Base-by-base conservation (phyloP, 140 eudicot genomes). In the Flaveria floridana region DNA sequence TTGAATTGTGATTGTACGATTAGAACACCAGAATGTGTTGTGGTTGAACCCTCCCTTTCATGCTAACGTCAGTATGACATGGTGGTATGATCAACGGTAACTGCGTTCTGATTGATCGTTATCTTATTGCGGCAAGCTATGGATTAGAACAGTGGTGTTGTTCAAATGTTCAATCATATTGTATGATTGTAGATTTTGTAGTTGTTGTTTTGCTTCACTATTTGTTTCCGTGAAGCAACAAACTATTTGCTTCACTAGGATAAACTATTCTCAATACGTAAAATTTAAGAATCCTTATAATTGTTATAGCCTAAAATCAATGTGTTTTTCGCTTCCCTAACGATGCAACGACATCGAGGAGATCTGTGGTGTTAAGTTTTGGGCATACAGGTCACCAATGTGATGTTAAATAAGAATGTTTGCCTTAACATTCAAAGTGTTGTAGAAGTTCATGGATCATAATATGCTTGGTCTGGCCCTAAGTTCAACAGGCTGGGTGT, bases 181-280 rank as follows among this genome's bases (percentile, higher is more conserved):
- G 16, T 50, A 3, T 30, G 42, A 30, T 25, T 28, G 79, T 46
- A 44, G 71, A 34, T 11, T 44, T 44, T 44, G 50, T 44, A 11
- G 14, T 73, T 73, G 4, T 59, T 59, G 68, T 73, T 58, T 73
- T 76, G 73, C 56, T 65, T 75, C 26, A 65, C 34, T 44, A 34
- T 42, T 19, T 57, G 34, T 57, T 57, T 5, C 7, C 20, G 5
- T 63, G 6, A 3, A 42, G 55, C 18, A 23, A 53, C 9, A 48
- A 41, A 39, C 39, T 39, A 28, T 48, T 26, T 6, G 25, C 56
- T 16, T n/a, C 10, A 53, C 21, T 53, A 53, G 6, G 8, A 19
- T 55, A 55, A 19, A 55, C n/a, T 4, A 61, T 59, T 26, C 19
- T 34, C 25, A n/a, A 16, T 16, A 16, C 8, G 15, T 37, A n/a